Percentiles rank a stretch among this genome's conserved stretches.
phyloP scores from a whole-genome alignment of 1,284 basidiomycete species.

The Trametes sp. region DNA sequence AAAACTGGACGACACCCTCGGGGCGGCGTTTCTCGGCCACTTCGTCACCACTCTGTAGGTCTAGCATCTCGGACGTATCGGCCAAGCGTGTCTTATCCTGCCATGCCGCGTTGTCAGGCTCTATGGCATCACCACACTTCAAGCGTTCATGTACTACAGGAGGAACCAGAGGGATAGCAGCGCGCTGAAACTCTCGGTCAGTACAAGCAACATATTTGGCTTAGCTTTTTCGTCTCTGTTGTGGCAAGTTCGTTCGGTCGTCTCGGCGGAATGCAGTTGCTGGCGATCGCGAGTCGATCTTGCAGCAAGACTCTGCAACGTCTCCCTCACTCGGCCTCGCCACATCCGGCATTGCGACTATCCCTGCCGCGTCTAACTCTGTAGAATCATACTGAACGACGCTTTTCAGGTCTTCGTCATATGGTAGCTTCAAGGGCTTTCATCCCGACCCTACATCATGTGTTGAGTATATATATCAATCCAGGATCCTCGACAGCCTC shows the following conservation, averaged over 20 bases:
- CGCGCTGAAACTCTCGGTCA: constrained; percentile 11
- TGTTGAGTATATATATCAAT: background rate
- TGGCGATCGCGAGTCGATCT: no score
- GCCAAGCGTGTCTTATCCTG: background rate
- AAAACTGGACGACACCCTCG: constrained; percentile 29
- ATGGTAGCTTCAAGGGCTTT: background rate
- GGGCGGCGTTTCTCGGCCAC: constrained; percentile 32
- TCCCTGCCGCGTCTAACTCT: no score
- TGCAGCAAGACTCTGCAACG: no score
- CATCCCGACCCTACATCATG: background rate
- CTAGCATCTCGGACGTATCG: background rate
- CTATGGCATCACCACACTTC: constrained; percentile 33
- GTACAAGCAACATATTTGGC: background rate
- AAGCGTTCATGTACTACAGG: constrained; percentile 30
- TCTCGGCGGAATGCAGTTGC: background rate
- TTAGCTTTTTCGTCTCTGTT: no score
- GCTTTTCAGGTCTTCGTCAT: background rate
- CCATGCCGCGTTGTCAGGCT: constrained; percentile 12
- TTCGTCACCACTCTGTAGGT: constrained; percentile 30
- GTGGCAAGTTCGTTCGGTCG: background rate
- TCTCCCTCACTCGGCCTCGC: no score
- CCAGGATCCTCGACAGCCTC: constrained; percentile 33
- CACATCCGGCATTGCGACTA: no score
- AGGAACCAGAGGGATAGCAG: constrained; percentile 19
- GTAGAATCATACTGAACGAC: no score